Base-by-base conservation (phyloP, 805 yeast species). In the Ascoidea rubescens region DNA sequence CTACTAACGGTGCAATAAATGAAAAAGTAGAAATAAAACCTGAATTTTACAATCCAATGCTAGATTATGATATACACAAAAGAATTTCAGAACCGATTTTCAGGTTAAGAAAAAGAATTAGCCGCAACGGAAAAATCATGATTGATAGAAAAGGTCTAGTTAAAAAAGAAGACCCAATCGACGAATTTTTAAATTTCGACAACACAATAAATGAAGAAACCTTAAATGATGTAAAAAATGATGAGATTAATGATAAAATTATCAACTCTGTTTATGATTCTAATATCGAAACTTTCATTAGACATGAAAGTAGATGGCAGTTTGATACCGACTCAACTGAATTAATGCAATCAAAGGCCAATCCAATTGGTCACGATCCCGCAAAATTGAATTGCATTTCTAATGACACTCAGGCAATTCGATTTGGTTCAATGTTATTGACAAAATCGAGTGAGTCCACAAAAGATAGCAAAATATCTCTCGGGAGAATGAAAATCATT, bases 381-480 rank as follows among this genome's bases (percentile, higher is more conserved):
- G 81, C 96, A 0, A 75, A 77, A 52, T 72, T 90, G 59, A 90
- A 90, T 62, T 84, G 84, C 56, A 87, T 90, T 46, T 78, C 88
- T 12, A 83, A 83, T 51, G 91, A 82, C 50, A 89, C 96, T 1
- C 97, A 90, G 66, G 82, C 86, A 1, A 86, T 91, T 33, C 72
- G 97, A 54, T 90, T 90, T 67, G 96, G 96, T 6, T 79, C 95
- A 5, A 89, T 89, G 96, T 67, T 91, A 37, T 71, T 89, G 46
- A 79, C 93, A 4, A 91, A 90, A 65, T 82, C 96, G 0, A 86
- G 86, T 62, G 96, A 89, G 51, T 75, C 82, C 50, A 69, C 82
- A 56, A 71, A 87, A 59, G 88, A 89, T 62, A 84, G 90, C 21
- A 80, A 86, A 52, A 75, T 79, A 60, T 80, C 81, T 66, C 74